Base-by-base conservation (phyloP, 352 stramenopile genomes). In the Globisporangium cylindrosporum region DNA sequence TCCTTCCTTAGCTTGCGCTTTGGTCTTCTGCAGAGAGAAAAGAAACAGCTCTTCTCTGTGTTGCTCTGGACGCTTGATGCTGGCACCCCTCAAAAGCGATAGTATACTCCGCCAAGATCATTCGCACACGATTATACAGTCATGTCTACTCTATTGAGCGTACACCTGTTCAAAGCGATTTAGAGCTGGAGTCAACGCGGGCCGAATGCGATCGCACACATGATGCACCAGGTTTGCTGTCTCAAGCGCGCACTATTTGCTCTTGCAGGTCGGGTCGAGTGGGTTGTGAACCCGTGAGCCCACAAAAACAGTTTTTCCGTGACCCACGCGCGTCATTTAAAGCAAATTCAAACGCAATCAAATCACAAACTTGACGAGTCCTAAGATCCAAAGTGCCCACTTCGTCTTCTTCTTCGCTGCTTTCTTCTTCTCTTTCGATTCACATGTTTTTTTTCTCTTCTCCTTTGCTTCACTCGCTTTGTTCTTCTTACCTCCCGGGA, bases 21-120 rank as follows among this genome's bases (percentile, higher is more conserved):
- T 59, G 53, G 27, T 29, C 60, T 59, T 57, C 43, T 9, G 14
- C 7, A 59, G 24, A 60, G 55, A 60, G 55, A 60, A 60, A 43
- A 60, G 54, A 60, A 60, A 60, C 55, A 60, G 55, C 55, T 60
- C 55, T 14, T 34, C 22, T 14, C 8, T 43, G 55, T 43, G 51
- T 9, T 32, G n/a, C 22, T 57, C 51, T 24, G 48, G 8, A 27
- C 48, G 20, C 20, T 15, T 24, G 20, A 55, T 27, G 49, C 49
- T 56, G n/a, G 12, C 9, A 32, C n/a, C 49, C 32, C 25, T 56
- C 25, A 6, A 27, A 56, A 20, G 49, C 12, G 20, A 38, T 49
- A n/a, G 41, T 49, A 18, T 15, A n/a, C 41, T 49, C 14, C 20
- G 41, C 41, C 41, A n/a, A 20, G 7, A 49, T 22, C 41, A 49